These are phyloP conservation scores for Malus fusca DNA, from an alignment of 306 rosid species.

Conservation along the genomic window DNA sequence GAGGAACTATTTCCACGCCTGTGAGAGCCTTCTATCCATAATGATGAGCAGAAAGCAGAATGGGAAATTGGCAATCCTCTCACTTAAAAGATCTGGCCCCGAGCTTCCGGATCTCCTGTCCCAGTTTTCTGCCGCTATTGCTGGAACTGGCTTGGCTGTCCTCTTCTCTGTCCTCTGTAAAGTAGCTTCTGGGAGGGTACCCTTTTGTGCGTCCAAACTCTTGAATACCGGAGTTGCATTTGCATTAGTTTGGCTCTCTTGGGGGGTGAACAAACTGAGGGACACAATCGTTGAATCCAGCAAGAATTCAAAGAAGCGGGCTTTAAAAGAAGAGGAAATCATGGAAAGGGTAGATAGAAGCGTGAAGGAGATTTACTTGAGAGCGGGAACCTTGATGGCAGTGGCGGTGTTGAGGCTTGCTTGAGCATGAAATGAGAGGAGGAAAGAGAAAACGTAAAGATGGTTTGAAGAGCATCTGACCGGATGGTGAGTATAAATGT, in stretches of 20 bases:
- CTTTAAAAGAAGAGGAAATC: constrained; percentile 54
- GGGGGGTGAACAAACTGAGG: constrained; percentile 61
- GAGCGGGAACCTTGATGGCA: constrained; percentile 59
- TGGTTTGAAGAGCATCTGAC: constrained; percentile 7
- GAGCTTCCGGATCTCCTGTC: constrained; percentile 75
- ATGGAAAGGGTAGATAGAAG: constrained; percentile 49
- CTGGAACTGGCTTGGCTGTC: constrained; percentile 79
- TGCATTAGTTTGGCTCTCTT: constrained; percentile 79
- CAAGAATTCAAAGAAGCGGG: constrained; percentile 48
- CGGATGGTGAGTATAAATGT: neutral
- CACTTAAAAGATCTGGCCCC: constrained; percentile 63
- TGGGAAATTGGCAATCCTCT: constrained; percentile 36
- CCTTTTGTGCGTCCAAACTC: constrained; percentile 50
- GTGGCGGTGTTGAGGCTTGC: constrained; percentile 55
- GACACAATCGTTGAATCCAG: constrained; percentile 37
- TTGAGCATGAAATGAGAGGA: constrained; percentile 30
- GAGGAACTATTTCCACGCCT: constrained; percentile 65
- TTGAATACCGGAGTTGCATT: constrained; percentile 53
- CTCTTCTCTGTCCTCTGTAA: constrained; percentile 54
- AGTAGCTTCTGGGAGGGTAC: constrained; percentile 48
- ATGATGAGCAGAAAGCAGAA: constrained; percentile 42
- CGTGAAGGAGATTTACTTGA: constrained; percentile 45
- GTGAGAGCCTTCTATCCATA: constrained; percentile 72
- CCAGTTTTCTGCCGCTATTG: constrained; percentile 64
- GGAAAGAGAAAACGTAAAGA: neutral